These are phyloP conservation scores for Syzygium jambos DNA, from an alignment of 345 rosid species.

Conservation along the genomic window DNA sequence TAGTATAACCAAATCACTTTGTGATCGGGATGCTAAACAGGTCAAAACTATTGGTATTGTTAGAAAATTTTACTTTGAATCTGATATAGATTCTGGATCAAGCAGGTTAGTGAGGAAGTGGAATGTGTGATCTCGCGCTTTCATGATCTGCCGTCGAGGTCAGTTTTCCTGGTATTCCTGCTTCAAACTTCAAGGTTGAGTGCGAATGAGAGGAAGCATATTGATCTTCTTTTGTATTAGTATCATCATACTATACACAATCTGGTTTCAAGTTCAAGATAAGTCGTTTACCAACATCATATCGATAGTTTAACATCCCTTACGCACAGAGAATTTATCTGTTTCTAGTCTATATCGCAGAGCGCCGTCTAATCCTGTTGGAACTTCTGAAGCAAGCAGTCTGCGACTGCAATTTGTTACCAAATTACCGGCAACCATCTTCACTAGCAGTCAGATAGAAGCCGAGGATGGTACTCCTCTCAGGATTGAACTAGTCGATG, in stretches of 20 bases:
- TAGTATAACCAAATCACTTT: not conserved
- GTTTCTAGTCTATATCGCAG: no score
- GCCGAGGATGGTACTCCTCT: no score
- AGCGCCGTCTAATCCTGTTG: no score
- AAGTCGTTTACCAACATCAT: no score
- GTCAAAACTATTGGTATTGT: not conserved
- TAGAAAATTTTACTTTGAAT: not conserved
- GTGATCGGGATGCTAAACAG: not conserved
- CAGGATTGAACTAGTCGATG: no score
- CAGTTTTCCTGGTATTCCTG: not conserved
- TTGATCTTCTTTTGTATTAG: not conserved
- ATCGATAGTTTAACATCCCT: no score
- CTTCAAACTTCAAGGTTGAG: not conserved
- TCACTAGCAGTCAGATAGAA: no score
- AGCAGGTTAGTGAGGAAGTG: conserved; percentile 10
- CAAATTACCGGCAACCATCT: no score
- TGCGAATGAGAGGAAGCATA: not conserved
- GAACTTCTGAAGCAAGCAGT: no score
- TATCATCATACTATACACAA: not conserved
- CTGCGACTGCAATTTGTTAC: no score
- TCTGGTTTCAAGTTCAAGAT: no score
- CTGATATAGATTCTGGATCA: not conserved
- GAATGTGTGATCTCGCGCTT: not conserved
- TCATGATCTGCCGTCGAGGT: not conserved
- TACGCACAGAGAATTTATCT: no score